Conservation (phyloP, 31 red algal species). For the Odonthalia washingtoniensis region DNA sequence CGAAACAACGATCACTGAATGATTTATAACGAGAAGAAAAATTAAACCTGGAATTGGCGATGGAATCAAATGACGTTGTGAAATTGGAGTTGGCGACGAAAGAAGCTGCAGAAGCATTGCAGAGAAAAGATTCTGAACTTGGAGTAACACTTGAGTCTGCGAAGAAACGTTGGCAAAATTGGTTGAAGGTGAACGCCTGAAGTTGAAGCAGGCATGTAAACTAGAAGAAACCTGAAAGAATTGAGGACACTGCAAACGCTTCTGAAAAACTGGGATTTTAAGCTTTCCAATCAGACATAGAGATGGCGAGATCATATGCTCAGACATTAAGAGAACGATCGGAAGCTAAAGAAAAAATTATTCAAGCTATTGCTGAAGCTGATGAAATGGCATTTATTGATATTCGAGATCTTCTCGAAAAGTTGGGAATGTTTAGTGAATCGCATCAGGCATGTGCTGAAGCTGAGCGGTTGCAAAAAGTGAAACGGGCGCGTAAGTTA, state of each 20-base stretch:
- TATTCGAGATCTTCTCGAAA: constrained; percentile 60
- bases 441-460: constrained; percentile 71
- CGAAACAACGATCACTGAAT: not conserved
- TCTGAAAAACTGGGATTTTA: constrained; percentile 48
- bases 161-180: constrained; percentile 80
- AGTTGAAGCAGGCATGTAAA: constrained; percentile 74
- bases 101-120: constrained; percentile 41
- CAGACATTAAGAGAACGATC: constrained; percentile 71
- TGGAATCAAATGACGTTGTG: constrained; percentile 57
- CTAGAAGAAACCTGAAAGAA: constrained; percentile 61
- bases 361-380: constrained; percentile 48
- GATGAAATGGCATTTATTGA: constrained; percentile 63
- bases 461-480: constrained; percentile 71
- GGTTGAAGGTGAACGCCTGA: constrained; percentile 74
- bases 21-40: constrained; percentile 31
- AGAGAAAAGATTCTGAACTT: constrained; percentile 63
- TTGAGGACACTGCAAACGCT: constrained; percentile 34
- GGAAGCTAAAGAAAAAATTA: constrained; percentile 44
- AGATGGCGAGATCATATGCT: constrained; percentile 39
- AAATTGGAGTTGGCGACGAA: constrained; percentile 41
- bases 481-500: constrained; percentile 51
- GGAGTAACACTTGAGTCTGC: constrained; percentile 52
- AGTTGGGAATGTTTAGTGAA: constrained; percentile 91
- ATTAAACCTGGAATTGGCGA: constrained; percentile 39
- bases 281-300: constrained; percentile 68